A percentile compares a stretch with the other conserved stretches of the same genome.
phyloP scores from a whole-genome alignment of 345 rosid species.

The Rhodamnia rubescens region DNA sequence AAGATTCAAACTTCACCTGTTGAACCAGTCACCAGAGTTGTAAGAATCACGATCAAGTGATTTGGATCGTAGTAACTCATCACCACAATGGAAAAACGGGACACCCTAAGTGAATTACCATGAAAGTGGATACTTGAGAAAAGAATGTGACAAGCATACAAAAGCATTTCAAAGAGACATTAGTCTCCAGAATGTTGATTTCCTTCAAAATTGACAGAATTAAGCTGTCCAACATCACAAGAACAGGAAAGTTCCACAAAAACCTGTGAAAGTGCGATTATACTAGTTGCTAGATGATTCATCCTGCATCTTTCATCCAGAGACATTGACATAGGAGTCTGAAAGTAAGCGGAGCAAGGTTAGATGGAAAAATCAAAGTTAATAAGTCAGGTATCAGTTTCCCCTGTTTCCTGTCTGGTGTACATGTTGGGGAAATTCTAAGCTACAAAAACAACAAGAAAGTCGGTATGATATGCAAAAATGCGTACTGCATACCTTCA shows the following conservation, averaged over 20 bases:
- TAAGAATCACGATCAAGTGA: constrained; percentile 97
- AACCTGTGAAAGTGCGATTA: constrained; percentile 83
- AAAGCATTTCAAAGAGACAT: neutral
- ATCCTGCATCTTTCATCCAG: constrained; percentile 79
- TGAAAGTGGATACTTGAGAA: neutral
- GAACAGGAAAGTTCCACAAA: neutral
- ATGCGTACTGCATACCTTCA: constrained; percentile 42
- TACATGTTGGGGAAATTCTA: neutral
- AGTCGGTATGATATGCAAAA: neutral
- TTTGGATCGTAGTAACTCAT: constrained; percentile 91
- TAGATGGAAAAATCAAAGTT: neutral
- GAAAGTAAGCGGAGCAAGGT: constrained; percentile 11
- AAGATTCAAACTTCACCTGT: constrained; percentile 40
- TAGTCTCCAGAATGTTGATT: neutral
- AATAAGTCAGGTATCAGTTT: neutral
- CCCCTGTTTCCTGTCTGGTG: neutral
- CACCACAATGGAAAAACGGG: constrained; percentile 93
- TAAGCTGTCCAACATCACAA: neutral
- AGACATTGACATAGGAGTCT: constrained; percentile 71
- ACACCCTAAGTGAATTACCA: constrained; percentile 42
- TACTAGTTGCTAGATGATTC: constrained; percentile 76
- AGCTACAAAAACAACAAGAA: neutral
- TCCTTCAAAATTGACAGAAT: neutral
- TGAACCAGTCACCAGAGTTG: constrained; percentile 98
- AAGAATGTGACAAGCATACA: neutral